These are phyloP conservation scores for Liriodendron chinense DNA, from an alignment of 164 flowering plant genomes.

Conservation along the genomic window DNA sequence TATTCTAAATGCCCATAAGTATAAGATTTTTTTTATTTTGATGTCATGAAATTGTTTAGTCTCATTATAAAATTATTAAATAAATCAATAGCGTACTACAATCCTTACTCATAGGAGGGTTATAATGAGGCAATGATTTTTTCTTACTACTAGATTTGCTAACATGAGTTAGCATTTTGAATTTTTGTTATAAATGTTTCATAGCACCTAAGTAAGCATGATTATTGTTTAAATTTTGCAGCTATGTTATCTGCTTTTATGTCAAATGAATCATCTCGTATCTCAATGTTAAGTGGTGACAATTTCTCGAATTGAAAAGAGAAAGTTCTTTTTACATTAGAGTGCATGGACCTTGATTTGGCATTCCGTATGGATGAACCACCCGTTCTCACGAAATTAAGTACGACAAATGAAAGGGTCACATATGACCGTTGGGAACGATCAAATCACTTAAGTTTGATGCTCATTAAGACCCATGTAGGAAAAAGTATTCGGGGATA, in stretches of 20 bases:
- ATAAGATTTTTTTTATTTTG: not conserved
- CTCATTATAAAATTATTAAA: not conserved
- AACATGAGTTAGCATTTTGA: not conserved
- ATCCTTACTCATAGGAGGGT: not conserved
- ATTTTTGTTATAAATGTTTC: not conserved
- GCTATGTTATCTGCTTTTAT: not conserved
- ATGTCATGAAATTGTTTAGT: not conserved
- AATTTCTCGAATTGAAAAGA: not conserved
- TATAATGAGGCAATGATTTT: slow-evolving; percentile 1
- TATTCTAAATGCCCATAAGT: not conserved
- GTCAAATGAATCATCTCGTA: not conserved
- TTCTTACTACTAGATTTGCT: not conserved
- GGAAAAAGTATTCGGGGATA: not conserved
- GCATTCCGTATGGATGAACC: slow-evolving; percentile 2
- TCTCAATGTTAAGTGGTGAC: not conserved
- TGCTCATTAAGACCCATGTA: not conserved
- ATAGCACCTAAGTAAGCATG: not conserved
- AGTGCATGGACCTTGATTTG: slow-evolving; percentile 3
- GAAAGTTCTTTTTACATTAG: not conserved
- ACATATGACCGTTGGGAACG: slow-evolving; percentile 1
- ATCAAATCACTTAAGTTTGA: not conserved
- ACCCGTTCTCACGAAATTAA: not conserved
- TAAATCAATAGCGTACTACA: not conserved
- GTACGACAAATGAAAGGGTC: not conserved
- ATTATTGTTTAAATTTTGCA: not conserved